Base-by-base conservation (phyloP, 2,329 filamentous ascomycete genomes). In the Endoconidiophora polonica region DNA sequence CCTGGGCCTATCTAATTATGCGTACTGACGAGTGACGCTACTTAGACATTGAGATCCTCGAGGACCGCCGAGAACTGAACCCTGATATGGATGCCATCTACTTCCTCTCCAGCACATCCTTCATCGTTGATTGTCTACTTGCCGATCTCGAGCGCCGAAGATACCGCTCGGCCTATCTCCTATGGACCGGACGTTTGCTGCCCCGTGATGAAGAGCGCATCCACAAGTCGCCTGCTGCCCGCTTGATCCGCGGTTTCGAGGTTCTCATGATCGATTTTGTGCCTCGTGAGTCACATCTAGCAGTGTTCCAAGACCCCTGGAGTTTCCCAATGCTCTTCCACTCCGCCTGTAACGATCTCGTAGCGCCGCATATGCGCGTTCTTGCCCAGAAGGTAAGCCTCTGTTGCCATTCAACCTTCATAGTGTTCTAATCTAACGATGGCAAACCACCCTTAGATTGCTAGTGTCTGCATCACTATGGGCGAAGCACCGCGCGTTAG, bases 41-140 rank as follows among this genome's bases (percentile, higher is more conserved):
- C 54, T 46, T 65, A 94, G 88, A 94, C 66, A 90, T 98, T 64
- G 90, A 96, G 71, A 78, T 78, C 61, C 93, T 98, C 66, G 88
- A 95, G 69, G 79, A 91, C 55, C 80, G 79, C 59, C 79, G 91
- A 61, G 80, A 83, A 44, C 73, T 76, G 61, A 94, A 94, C 62
- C 79, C 81, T 50, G 83, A 86, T 58, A 94, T 94, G 79, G 91
- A 96, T 65, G 91, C 87, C 59, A 79, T 98, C 57, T 98, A 96
- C 68, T 72, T 98, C 54, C 74, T 98, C 52, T 83, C 88, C 0
- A 85, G 91, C 6, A 76, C 85, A 59, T 72, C 86, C 5, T 84
- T 94, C 63, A 86, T 94, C 55, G 83, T 96, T 59, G 90, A 96
- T 59, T 95, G 88, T 62, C 71, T 98, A 44, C 79, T 96, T 67